Base-by-base conservation (phyloP, 2,329 filamentous ascomycete species). In the Ophiosphaerella korrae region DNA sequence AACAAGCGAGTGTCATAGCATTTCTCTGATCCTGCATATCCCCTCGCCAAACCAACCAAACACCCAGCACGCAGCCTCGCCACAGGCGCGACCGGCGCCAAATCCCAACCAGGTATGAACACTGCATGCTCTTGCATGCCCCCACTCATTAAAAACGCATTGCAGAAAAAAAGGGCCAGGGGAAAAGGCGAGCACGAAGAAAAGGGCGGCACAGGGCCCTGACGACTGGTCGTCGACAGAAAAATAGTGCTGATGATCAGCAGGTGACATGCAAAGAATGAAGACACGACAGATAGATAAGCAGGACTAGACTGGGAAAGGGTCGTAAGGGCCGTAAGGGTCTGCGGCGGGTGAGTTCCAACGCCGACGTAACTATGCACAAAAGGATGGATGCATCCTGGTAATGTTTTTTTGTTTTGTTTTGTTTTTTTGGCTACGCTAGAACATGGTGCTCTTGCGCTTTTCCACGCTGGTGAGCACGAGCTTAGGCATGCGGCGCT, bases 401-500 rank as follows among this genome's bases (percentile, higher is more conserved):
- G 34, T 51, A 53, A 52, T 50, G 43, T 42, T 55, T 45, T 41
- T 48, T 55, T 21, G 3, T 21, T 21, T 3, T 18, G 18, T 21
- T 21, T 21, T 21, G n/a, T n/a, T 21, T 21, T 21, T 21, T 3
- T 18, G 18, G 18, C 18, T 21, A 21, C 18, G 18, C 78, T 79
- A 87, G 68, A 82, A 83, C 70, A 84, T 75, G 52, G 82, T 79
- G 75, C 84, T 88, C 82, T 91, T 95, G 75, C 92, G 89, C 84
- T 96, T 96, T 80, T 96, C 92, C 56, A 87, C 88, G 73, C 86
- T 92, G 61, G 89, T 92, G 61, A 97, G 83, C 61, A 97, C 88
- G 70, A 96, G 85, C 81, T 92, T 88, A 46, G 91, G 88, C 63
- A 88, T 89, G 76, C 91, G 90, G 75, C 90, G 86, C 52, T 82